Evolutionary conservation across 106 monocot species (phyloP), one percentile per base, ranked within the genome.

Genomic region (Agapanthus africanus): DNA sequence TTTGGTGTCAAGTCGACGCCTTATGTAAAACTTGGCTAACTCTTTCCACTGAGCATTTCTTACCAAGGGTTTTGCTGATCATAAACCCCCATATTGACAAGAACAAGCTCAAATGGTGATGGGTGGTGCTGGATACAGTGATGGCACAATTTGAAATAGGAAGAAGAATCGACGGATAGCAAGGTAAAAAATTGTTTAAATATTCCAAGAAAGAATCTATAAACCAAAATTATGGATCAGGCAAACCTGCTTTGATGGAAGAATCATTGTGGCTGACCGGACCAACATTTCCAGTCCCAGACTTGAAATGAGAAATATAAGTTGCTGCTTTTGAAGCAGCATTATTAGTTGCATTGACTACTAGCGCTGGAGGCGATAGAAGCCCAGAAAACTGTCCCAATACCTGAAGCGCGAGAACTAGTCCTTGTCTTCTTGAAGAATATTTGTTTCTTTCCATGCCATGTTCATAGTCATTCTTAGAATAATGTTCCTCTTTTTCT

Each of bases 321-420:
- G 70, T 54, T 67, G 88, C 95, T 54, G 95, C 91, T 80, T 89
- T 95, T 76, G 81, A 32, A 73, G 95, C 95, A 70, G 95, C 88
- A 71, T 40, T 74, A 73, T 88, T 95, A 59, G 95, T 91, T 59
- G 86, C 86, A 72, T n/a, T 69, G 19, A 76, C 70, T 40, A 82
- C 77, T 41, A 83, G 79, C 54, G 79, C 75, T 63, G 95, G 95
- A 73, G 95, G 91, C 54, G 72, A 76, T 50, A 91, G 68, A 37
- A 95, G 91, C 9, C 73, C 80, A 49, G 78, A 73, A 78, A 82
- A 91, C 72, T 88, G 95, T 40, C 70, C 69, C 51, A 95, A 78
- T 74, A 74, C 47, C 76, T 91, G 88, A 73, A 95, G 86, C 26
- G 88, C 83, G 23, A 91, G 85, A 76, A 88, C 59, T 36, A 91